Base-by-base conservation (phyloP, 768 basidiomycete species). In the Boletus coccyginus region DNA sequence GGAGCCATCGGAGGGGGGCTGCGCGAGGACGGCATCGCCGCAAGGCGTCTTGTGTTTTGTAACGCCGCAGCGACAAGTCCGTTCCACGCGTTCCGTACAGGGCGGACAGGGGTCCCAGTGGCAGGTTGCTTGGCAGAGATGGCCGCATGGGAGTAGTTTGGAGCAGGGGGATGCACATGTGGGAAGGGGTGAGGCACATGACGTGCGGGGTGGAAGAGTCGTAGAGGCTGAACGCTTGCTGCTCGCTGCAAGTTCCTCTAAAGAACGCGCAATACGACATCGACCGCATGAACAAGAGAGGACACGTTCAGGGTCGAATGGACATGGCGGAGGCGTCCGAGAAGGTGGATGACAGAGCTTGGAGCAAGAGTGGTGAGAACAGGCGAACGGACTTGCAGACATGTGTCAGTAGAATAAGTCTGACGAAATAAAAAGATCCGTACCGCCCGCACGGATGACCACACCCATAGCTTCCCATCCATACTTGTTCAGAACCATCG, bases 51-150 rank as follows among this genome's bases (percentile, higher is more conserved):
- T 70, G 14, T 70, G 75, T 6, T 76, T 86, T 3, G 85, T 87
- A 17, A 82, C 76, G 0, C 94, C 95, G 58, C 97, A 98, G 32
- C 97, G 81, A 69, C 97, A 99, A 4, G 90, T 88, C 7, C 88
- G 77, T 5, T 85, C 80, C 41, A 94, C 78, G 44, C 76, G 73
- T 48, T 88, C 81, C 1, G 72, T 68, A 70, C 96, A 98, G 0
- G 93, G 90, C 0, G 88, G 87, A 63, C 96, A 98, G 0, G 80
- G 70, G 1, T 88, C 92, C 17, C 73, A 74, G 66, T 98, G 96
- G 65, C 97, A 98, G 11, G 64, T 74, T 0, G 68, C 69, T 13
- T 77, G 73, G 66, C 97, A 99, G 6, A 74, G 70, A 68, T 99
- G 97, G 0, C 79, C 81, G 63, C 97, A 99, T 8, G 75, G 67